Conservation (phyloP, 202 grass and related monocot genomes). For the Digitaria exilis region DNA sequence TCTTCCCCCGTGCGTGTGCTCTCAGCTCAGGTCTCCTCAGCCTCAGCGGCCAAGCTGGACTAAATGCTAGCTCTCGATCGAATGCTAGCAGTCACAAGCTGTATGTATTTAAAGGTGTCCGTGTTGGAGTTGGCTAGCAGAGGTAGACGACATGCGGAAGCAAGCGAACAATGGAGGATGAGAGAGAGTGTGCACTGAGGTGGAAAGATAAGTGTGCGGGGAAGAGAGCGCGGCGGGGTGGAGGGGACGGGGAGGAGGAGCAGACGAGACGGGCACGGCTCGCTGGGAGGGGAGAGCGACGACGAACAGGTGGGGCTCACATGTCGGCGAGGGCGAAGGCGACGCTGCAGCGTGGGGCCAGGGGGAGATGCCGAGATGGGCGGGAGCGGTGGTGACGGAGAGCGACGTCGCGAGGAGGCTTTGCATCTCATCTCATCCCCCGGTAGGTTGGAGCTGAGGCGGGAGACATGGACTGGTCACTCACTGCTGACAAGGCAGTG, state of each 20-base stretch:
- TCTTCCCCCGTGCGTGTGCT: not conserved
- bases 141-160: not conserved
- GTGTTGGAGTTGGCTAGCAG: slow-evolving; percentile 28
- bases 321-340: not conserved
- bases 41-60: no score
- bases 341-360: no score
- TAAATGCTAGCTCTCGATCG: no score
- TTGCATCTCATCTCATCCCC: no score
- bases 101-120: slow-evolving; percentile 19
- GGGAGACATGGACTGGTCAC: not conserved
- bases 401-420: not conserved
- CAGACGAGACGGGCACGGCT: slow-evolving; percentile 53
- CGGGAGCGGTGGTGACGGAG: not conserved
- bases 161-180: not conserved
- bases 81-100: no score
- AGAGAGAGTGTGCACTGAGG: not conserved
- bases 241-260: not conserved
- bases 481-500: not conserved
- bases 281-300: slow-evolving; percentile 15
- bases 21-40: no score
- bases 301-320: not conserved
- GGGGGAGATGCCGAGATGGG: no score
- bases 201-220: slow-evolving; percentile 53
- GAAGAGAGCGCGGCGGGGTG: not conserved
- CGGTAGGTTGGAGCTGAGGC: not conserved